Evolutionary conservation across 2,329 filamentous ascomycete genomes (phyloP).

Genomic region (Cladosporium sp.): DNA sequence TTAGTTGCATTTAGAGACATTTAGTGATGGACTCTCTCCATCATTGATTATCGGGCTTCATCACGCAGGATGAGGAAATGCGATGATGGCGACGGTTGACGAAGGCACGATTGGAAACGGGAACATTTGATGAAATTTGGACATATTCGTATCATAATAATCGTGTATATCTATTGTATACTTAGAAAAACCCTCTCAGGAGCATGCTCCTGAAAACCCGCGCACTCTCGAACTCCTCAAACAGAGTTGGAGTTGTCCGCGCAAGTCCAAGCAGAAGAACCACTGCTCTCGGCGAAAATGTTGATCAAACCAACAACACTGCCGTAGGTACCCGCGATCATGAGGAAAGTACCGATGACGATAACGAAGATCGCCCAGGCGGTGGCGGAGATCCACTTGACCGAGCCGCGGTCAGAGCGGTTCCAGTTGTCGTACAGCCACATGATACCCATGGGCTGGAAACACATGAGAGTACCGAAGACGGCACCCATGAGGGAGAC

Average conservation of each 20-base stretch:
- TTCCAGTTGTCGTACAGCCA: slow-evolving; percentile 18
- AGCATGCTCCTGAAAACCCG: too few species aligned
- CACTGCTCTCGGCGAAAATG: slow-evolving; percentile 9
- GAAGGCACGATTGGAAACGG: neutral
- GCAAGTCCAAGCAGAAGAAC: slow-evolving; percentile 20
- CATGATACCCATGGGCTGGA: slow-evolving; percentile 40
- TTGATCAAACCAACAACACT: slow-evolving; percentile 39
- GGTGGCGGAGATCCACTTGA: slow-evolving; percentile 34
- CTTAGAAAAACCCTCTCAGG: too few species aligned
- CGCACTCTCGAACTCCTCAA: too few species aligned
- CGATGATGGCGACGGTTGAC: neutral
- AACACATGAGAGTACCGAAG: slow-evolving; percentile 44
- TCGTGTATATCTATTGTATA: neutral
- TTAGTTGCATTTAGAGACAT: too few species aligned
- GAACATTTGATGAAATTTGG: neutral
- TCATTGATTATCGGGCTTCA: too few species aligned
- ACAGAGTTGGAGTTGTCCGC: slow-evolving; percentile 29
- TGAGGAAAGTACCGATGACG: slow-evolving; percentile 44
- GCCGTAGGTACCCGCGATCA: slow-evolving; percentile 41
- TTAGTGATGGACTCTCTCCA: too few species aligned
- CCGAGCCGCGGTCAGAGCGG: slow-evolving; percentile 9
- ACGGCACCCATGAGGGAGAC: slow-evolving; percentile 47
- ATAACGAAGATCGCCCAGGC: slow-evolving; percentile 48
- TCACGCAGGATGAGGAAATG: too few species aligned
- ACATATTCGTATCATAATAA: neutral